Evolutionary conservation across 805 yeast species (phyloP).

Genomic region (Lipomyces japonicus): DNA sequence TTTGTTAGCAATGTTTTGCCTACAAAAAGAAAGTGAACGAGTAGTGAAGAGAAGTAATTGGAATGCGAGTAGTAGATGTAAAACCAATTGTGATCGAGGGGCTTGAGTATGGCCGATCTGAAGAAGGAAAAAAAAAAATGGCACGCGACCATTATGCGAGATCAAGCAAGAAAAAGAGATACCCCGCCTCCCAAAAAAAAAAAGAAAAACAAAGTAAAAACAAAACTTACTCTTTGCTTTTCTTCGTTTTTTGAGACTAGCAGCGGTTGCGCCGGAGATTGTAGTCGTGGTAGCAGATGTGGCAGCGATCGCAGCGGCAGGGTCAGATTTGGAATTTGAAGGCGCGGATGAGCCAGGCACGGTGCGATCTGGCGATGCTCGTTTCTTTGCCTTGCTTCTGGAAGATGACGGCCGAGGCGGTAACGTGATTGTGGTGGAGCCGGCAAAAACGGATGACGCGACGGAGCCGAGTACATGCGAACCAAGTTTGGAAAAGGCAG

Average conservation of each 20-base stretch:
- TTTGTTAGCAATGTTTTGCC: no score
- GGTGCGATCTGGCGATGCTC: conserved; percentile 27
- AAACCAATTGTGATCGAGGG: no score
- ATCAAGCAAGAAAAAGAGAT: not conserved
- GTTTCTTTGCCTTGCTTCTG: conserved; percentile 27
- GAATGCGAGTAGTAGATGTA: no score
- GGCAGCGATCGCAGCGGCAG: not conserved
- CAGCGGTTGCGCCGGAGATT: not conserved
- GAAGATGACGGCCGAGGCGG: conserved; percentile 30
- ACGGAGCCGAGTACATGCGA: conserved; percentile 27
- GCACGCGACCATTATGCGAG: not conserved
- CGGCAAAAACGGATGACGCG: conserved; percentile 28
- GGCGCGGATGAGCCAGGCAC: conserved; percentile 6
- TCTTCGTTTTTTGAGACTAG: conserved; percentile 21
- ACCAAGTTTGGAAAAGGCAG: conserved; percentile 8
- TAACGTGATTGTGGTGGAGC: conserved; percentile 26
- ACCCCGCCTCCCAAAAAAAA: not conserved
- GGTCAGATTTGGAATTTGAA: not conserved
- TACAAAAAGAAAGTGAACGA: no score
- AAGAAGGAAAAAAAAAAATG: not conserved
- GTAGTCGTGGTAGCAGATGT: no score
- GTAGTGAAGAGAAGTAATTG: no score
- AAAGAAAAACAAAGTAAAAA: not conserved
- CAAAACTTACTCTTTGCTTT: conserved; percentile 23
- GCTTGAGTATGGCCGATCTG: no score